Base-by-base conservation (phyloP, 805 yeast species). In the Allodekkera sacchari region DNA sequence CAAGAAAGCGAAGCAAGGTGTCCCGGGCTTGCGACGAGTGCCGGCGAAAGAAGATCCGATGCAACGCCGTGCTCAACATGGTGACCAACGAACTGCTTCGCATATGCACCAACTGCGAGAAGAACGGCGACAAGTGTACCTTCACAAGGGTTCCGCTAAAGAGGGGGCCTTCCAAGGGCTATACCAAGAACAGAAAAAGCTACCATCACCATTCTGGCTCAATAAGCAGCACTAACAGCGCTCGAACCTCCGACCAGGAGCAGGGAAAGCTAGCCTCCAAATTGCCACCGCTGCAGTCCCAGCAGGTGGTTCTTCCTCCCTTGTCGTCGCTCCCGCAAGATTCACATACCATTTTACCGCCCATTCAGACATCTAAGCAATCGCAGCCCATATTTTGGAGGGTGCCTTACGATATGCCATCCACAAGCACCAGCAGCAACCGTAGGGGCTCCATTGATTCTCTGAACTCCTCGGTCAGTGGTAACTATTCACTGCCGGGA, bases 11-110 rank as follows among this genome's bases (percentile, higher is more conserved):
- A 35, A 66, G 80, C 7, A 82, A 82, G 50, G 85, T 81, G 0
- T 78, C 87, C 1, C 55, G 94, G 32, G 92, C 89, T 2, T 82
- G 94, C 50, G 94, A 82, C 50, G 76, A 78, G 33, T 82, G 92
- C 52, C 65, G 92, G 22, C 64, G 81, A 28, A 79, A 80, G 52
- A 82, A 82, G 49, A 67, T 81, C 15, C 64, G 73, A 33, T 82
- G 94, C 56, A 76, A 81, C 50, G 84, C 82, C 15, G 66, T 66
- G 17, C 65, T 68, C 35, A 62, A 63, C 31, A 29, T 55, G 8
- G 54, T 63, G 5, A 61, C 69, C 13, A 68, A 59, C 43, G 57
- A 59, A 7, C 66, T 75, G n/a, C 57, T 66, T 22, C 66, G 64
- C 37, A 52, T 64, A 2, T 82, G 94, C 51, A 57, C 77, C 10